Evolutionary conservation across 140 eudicot species (phyloP), one percentile per base, ranked within the genome.

Genomic region (Cichorium intybus): DNA sequence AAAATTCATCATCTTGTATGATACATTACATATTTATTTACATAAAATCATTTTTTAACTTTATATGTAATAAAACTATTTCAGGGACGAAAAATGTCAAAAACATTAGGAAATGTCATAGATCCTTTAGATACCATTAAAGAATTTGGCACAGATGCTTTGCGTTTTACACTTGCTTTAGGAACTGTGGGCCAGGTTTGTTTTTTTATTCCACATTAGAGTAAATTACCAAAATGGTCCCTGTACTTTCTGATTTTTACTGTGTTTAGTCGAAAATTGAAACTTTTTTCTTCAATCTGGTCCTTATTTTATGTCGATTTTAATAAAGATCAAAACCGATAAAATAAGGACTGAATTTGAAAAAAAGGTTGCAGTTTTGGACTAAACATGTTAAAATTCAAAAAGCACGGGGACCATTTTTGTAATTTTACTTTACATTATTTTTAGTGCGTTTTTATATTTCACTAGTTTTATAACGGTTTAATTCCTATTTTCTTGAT

Each of bases 171-270:
- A 29, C 89, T 93, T 69, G 85, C 98, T 62, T 74, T 92, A 62
- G 98, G 98, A 83, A 92, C 98, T 66, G 86, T 89, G 71, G 98
- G 98, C 69, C 98, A 92, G 98, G 98, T 92, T 65, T 70, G 91
- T 78, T 16, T 43, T 56, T 47, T 31, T 23, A 20, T 63, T 22
- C 14, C 48, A 10, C 31, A 10, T 37, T 27, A 14, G 14, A 10
- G 43, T 35, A 35, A 35, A 35, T 35, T 35, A 35, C 43, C 9
- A 35, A 31, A 35, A 0, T 35, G 43, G 43, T 35, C 43, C 43
- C 3, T 35, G 5, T 1, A 4, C 43, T 35, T 35, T 35, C 15
- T 35, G 14, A 35, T 8, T 35, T 0, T 35, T 10, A 35, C 43
- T 14, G 1, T 35, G 14, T 35, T 35, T 4, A 35, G 5, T 4